Conservation (phyloP, 2,329 filamentous ascomycete genomes). For the Polychaeton citri region DNA sequence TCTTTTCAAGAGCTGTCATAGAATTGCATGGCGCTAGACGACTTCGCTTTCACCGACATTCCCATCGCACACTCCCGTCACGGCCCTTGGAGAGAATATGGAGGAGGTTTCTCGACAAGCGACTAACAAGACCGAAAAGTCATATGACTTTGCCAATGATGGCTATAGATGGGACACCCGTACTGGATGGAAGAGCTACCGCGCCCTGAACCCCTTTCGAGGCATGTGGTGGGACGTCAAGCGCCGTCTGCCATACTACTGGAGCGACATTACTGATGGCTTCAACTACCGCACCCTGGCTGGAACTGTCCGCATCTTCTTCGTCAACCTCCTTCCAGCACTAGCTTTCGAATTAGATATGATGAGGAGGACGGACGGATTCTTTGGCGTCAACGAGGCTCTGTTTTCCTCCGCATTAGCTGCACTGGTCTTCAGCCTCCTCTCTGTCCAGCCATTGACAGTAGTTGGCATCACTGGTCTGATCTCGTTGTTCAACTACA, state of each 20-base stretch:
- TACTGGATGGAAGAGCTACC: slow-evolving; percentile 22
- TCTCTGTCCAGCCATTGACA: slow-evolving; percentile 41
- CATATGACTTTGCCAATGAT: slow-evolving; percentile 16
- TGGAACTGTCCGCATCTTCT: slow-evolving; percentile 45
- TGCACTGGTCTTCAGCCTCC: slow-evolving; percentile 40
- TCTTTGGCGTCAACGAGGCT: slow-evolving; percentile 44
- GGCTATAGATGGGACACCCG: slow-evolving; percentile 23
- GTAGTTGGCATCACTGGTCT: slow-evolving; percentile 45
- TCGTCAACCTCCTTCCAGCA: slow-evolving; percentile 45
- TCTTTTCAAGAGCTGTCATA: too few species aligned
- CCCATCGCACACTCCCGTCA: too few species aligned
- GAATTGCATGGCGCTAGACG: too few species aligned
- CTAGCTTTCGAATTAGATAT: slow-evolving; percentile 47
- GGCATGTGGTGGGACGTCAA: slow-evolving; percentile 44
- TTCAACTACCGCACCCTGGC: slow-evolving; percentile 42
- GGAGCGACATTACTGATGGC: slow-evolving; percentile 42
- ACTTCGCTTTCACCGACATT: too few species aligned
- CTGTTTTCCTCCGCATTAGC: slow-evolving; percentile 43
- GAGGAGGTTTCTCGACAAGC: neutral
- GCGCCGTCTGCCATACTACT: slow-evolving; percentile 41
- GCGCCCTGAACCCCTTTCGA: slow-evolving; percentile 29
- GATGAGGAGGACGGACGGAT: slow-evolving; percentile 40
- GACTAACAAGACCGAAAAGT: neutral
- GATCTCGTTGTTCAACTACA: slow-evolving; percentile 44
- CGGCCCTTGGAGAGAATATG: neutral